Evolutionary conservation across 768 basidiomycete species (phyloP), one percentile per base, ranked within the genome.

Genomic region (Harrya chromipes): DNA sequence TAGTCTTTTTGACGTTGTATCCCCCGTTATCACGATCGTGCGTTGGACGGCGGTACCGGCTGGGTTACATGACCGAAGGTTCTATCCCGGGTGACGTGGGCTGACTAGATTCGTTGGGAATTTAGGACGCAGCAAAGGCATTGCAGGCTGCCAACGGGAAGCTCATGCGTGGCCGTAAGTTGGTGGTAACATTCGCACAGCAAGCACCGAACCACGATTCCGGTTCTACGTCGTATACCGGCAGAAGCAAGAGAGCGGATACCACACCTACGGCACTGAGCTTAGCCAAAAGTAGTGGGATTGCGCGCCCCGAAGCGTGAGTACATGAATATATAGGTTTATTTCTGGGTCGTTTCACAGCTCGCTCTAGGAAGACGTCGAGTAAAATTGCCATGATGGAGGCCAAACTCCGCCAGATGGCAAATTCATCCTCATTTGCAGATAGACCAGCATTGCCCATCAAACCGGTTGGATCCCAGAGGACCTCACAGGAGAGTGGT

Each of bases 311-410:
- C 52, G 76, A 76, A 55, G 73, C 74, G 82, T 81, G 31, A 45
- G 74, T 66, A 19, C 6, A 35, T 52, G 47, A 23, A 21, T 7
- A 19, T 46, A 7, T 35, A 14, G 33, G 23, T 21, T 52, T 56
- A 24, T 37, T 42, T 47, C 40, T 26, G 37, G 23, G 36, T 55
- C 19, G 14, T 21, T 55, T 62, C 17, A 60, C 37, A 19, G 27
- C 20, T 36, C 20, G 21, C 48, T 33, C 43, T 48, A 59, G 59
- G 40, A 94, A 90, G 43, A 94, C 90, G 2, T 72, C 79, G 38
- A 84, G 83, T 58, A 97, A 97, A 70, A 99, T 99, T 58, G 93
- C 94, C 8, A 81, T 86, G 61, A 87, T 97, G 79, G 97, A 99
- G 70, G 95, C 95, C 3, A 99, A 99, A 68, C 74, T 99, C 20